Evolutionary conservation across 2,329 filamentous ascomycete genomes (phyloP).

Genomic region (Dothideomycetes sp.): DNA sequence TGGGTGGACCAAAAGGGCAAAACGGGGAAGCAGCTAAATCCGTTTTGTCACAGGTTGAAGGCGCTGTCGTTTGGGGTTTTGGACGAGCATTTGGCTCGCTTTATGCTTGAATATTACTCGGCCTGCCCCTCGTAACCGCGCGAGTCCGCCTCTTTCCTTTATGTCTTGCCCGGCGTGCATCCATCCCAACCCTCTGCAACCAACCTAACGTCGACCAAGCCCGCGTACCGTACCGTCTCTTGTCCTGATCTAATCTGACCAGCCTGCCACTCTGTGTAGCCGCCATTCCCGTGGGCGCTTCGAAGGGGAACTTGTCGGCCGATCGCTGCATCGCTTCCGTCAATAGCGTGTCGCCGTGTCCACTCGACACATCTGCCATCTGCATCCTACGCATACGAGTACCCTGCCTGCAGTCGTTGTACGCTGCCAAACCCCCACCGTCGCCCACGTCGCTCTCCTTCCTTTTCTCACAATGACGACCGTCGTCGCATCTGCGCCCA

Average conservation of each 20-base stretch:
- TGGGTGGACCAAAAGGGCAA: constrained; percentile 1
- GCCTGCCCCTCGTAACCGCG: constrained; percentile 3
- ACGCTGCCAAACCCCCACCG: too few species aligned
- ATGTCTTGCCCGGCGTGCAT: background rate
- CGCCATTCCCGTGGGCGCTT: constrained; percentile 3
- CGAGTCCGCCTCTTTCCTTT: constrained; percentile 3
- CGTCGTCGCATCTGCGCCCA: constrained; percentile 32
- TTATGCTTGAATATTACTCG: constrained; percentile 6
- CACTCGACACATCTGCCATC: too few species aligned
- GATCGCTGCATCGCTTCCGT: constrained; percentile 10
- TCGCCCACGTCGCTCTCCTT: constrained; percentile 1
- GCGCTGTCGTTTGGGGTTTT: constrained; percentile 5
- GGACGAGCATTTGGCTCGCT: constrained; percentile 6
- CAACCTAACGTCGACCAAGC: too few species aligned
- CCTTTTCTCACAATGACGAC: constrained; percentile 29
- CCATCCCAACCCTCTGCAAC: too few species aligned
- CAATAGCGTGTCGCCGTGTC: constrained; percentile 9
- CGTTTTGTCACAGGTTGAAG: constrained; percentile 9
- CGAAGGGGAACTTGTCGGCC: constrained; percentile 6
- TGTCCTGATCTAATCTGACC: too few species aligned
- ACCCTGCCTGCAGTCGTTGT: constrained; percentile 7
- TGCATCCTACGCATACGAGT: constrained; percentile 1
- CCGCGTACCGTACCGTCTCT: too few species aligned
- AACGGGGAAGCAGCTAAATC: constrained; percentile 9
- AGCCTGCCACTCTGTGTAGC: constrained; percentile 1